Percentiles rank a stretch among this genome's conserved stretches.
These are phyloP conservation scores for Lipomyces spencermartinsiae DNA, from an alignment of 805 yeast genomes.

Conservation along the genomic window DNA sequence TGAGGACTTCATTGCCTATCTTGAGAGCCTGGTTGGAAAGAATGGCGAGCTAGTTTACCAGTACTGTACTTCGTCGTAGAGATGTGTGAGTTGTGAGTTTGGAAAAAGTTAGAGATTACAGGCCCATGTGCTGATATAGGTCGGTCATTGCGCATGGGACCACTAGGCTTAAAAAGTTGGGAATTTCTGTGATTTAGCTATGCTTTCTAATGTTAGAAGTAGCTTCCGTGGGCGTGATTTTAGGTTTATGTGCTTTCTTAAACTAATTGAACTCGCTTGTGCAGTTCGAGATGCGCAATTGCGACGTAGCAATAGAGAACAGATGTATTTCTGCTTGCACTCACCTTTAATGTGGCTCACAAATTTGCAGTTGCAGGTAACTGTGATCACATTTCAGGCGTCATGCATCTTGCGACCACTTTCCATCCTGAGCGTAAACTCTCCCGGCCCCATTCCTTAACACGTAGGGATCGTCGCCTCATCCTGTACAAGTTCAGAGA, in stretches of 20 bases:
- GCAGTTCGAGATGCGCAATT: too few relatives aligned
- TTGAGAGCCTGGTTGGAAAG: conserved; percentile 22
- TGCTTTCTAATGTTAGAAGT: too few relatives aligned
- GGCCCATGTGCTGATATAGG: not conserved
- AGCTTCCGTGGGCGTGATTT: too few relatives aligned
- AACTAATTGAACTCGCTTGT: too few relatives aligned
- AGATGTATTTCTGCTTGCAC: too few relatives aligned
- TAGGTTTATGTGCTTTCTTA: not conserved
- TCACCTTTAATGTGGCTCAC: too few relatives aligned
- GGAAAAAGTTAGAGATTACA: not conserved
- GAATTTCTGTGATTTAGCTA: not conserved
- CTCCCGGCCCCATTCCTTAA: not conserved
- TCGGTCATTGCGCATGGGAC: not conserved
- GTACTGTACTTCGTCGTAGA: conserved; percentile 12
- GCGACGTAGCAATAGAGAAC: too few relatives aligned
- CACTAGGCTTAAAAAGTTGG: not conserved
- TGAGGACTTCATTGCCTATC: conserved; percentile 23
- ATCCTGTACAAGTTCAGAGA: not conserved
- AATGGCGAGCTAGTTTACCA: conserved; percentile 18
- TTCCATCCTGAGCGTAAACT: not conserved
- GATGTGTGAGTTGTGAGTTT: not conserved
- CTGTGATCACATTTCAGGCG: too few relatives aligned
- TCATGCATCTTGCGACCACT: not conserved
- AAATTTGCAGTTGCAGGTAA: too few relatives aligned
- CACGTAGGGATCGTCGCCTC: not conserved